phyloP scores from a whole-genome alignment of 148 eudicot genomes.

The Silene uniflora region DNA sequence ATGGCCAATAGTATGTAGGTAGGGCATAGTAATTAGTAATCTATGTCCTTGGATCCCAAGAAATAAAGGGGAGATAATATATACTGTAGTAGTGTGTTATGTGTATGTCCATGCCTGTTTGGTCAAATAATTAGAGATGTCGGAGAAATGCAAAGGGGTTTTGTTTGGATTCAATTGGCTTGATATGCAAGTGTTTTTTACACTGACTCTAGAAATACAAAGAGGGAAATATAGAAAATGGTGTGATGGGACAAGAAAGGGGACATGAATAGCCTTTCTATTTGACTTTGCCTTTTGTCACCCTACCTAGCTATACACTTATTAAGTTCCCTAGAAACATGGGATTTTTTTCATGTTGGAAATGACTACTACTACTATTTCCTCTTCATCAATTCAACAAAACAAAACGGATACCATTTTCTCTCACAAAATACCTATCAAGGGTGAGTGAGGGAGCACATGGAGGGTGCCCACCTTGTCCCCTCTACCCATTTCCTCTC shows the following conservation, averaged over 20 bases:
- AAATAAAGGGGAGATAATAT: background rate
- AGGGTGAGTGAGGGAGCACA: too few relatives aligned
- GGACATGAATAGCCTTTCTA: constrained; percentile 32
- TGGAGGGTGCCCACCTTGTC: too few relatives aligned
- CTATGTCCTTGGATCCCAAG: constrained; percentile 21
- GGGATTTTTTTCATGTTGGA: constrained; percentile 23
- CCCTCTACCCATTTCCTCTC: too few relatives aligned
- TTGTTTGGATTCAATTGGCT: constrained; percentile 21
- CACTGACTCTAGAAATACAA: constrained; percentile 25
- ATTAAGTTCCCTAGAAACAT: constrained; percentile 30
- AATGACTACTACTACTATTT: constrained; percentile 20
- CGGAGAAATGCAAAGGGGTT: background rate
- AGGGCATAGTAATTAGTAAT: background rate
- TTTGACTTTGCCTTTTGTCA: constrained; percentile 36
- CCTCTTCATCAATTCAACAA: background rate
- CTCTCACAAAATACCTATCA: too few relatives aligned
- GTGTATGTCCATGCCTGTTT: background rate
- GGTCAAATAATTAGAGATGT: background rate
- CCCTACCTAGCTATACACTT: constrained; percentile 9
- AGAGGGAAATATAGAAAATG: constrained; percentile 2
- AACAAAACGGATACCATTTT: too few relatives aligned
- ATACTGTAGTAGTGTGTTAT: too few relatives aligned
- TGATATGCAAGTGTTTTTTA: constrained; percentile 13
- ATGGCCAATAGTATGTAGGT: background rate
- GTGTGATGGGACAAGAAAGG: constrained; percentile 38